Percentiles rank a stretch among this genome's conserved stretches.
phyloP scores from a whole-genome alignment of 768 basidiomycete genomes.

The Tulasnella sp. region DNA sequence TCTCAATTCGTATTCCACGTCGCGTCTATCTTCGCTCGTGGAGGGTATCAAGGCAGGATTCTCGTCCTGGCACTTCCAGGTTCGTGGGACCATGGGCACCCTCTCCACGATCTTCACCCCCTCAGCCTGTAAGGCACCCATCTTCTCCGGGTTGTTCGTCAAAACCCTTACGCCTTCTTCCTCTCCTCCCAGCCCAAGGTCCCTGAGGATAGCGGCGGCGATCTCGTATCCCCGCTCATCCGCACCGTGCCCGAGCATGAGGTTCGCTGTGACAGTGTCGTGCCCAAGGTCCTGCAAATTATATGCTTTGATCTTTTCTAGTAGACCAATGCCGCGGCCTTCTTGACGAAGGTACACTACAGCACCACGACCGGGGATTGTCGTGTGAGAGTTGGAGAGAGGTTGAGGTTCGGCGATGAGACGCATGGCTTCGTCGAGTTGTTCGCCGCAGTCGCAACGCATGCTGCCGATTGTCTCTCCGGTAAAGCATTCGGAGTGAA shows the following conservation, averaged over 20 bases:
- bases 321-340: conserved; percentile 90
- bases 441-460: conserved; percentile 98
- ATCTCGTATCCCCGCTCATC: conserved; percentile 92
- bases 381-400: conserved; percentile 32
- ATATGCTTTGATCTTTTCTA: conserved; percentile 95
- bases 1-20: conserved; percentile 34
- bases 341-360: conserved; percentile 96
- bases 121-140: conserved; percentile 76
- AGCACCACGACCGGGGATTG: conserved; percentile 77
- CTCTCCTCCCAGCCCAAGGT: conserved; percentile 59
- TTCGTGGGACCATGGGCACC: conserved; percentile 89
- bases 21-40: neutral
- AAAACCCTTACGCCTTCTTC: conserved; percentile 57
- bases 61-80: conserved; percentile 51
- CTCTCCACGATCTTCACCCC: conserved; percentile 74
- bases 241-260: conserved; percentile 88
- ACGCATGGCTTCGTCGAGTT: conserved; percentile 93
- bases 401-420: conserved; percentile 68
- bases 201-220: conserved; percentile 81
- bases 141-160: conserved; percentile 98
- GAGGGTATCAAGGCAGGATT: neutral
- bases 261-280: conserved; percentile 96
- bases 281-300: conserved; percentile 97
- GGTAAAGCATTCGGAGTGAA: conserved; percentile 98
- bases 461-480: conserved; percentile 97